These are phyloP conservation scores for Rhodotorula graminis DNA, from an alignment of 768 basidiomycete species.

Conservation along the genomic window DNA sequence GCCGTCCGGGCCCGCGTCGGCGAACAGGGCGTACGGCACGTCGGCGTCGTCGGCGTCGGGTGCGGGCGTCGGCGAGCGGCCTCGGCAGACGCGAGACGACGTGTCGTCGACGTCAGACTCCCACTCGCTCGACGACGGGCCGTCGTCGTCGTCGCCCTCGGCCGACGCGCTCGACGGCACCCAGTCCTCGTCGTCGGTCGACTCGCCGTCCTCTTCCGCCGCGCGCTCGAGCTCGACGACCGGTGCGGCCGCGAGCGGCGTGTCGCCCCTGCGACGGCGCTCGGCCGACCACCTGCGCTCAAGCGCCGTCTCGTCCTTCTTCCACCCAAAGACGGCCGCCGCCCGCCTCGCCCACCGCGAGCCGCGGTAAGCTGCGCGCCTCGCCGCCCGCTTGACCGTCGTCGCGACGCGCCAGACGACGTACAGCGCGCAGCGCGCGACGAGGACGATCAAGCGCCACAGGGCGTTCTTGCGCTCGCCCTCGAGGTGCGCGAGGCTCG, in stretches of 20 bases:
- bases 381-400: too few relatives aligned
- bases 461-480: neutral
- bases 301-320: constrained; percentile 5
- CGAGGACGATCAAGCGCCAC: neutral
- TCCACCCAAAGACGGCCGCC: neutral
- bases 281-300: neutral
- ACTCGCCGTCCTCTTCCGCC: neutral
- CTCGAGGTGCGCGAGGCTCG: neutral
- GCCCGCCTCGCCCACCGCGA: neutral
- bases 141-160: neutral
- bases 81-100: neutral
- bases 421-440: constrained; percentile 1
- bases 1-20: neutral
- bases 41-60: neutral
- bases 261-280: neutral
- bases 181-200: neutral
- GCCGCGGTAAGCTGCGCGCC: too few relatives aligned
- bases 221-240: neutral
- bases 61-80: neutral
- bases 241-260: neutral
- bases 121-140: too few relatives aligned
- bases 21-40: constrained; percentile 1
- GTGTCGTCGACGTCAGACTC: neutral
- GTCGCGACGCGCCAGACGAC: neutral
- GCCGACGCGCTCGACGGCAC: neutral